These are phyloP conservation scores for Digitaria exilis DNA, from an alignment of 202 grass and related monocot genomes.

Conservation along the genomic window DNA sequence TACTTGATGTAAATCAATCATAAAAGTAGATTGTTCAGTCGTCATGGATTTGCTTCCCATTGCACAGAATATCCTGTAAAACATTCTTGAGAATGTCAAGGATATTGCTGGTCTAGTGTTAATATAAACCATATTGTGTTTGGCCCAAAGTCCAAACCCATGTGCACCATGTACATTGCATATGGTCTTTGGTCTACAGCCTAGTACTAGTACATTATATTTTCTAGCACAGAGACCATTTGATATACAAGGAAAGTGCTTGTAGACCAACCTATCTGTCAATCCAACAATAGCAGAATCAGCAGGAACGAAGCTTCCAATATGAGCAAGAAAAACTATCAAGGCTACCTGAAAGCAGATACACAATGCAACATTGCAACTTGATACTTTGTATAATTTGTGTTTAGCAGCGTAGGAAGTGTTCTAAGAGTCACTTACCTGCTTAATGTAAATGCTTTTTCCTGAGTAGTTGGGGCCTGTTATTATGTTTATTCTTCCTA, in stretches of 20 bases:
- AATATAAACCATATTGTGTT: neutral
- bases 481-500: slow-evolving; percentile 96
- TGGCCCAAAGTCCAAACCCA: neutral
- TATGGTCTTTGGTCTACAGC: slow-evolving; percentile 18
- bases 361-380: slow-evolving; percentile 25
- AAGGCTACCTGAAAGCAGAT: slow-evolving; percentile 83
- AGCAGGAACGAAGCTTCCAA: slow-evolving; percentile 98
- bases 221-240: slow-evolving; percentile 23
- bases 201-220: slow-evolving; percentile 29
- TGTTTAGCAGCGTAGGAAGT: slow-evolving; percentile 6
- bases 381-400: neutral
- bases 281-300: slow-evolving; percentile 91
- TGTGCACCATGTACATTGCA: neutral
- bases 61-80: slow-evolving; percentile 91
- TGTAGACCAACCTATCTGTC: slow-evolving; percentile 74
- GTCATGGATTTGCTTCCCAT: slow-evolving; percentile 94
- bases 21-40: slow-evolving; percentile 89
- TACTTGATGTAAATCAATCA: slow-evolving; percentile 99
- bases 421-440: slow-evolving; percentile 51
- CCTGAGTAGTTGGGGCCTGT: slow-evolving; percentile 97
- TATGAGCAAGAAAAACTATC: slow-evolving; percentile 96
- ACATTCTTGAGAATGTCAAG: slow-evolving; percentile 34
- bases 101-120: slow-evolving; percentile 10
- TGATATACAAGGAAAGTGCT: neutral
- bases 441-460: slow-evolving; percentile 97